Evolutionary conservation across 345 rosid species (phyloP).

Genomic region (Carallia brachiata): DNA sequence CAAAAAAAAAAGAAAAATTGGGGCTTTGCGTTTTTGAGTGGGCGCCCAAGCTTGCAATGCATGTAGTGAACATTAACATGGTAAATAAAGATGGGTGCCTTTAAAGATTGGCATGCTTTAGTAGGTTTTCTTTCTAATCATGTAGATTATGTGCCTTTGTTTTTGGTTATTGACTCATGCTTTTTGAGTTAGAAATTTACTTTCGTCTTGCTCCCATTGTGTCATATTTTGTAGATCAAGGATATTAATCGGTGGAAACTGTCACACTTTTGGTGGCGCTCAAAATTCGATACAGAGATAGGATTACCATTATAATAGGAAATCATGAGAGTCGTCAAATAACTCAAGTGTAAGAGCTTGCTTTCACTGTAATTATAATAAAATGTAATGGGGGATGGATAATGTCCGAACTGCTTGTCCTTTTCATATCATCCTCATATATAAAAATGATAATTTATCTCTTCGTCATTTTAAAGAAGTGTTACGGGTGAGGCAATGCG

Average conservation of each 20-base stretch:
- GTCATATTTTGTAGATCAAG: constrained; percentile 25
- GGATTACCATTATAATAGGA: constrained; percentile 38
- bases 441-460: not conserved
- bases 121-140: no score
- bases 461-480: not conserved
- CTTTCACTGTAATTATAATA: not conserved
- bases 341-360: constrained; percentile 35
- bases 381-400: not conserved
- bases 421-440: not conserved
- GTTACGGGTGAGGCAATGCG: not conserved
- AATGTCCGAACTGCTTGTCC: not conserved
- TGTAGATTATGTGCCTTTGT: not conserved
- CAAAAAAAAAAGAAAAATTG: no score
- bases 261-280: constrained; percentile 36
- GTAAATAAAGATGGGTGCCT: not conserved
- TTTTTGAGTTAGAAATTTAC: no score
- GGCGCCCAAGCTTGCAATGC: no score
- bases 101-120: not conserved
- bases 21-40: no score
- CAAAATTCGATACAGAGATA: constrained; percentile 37
- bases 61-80: not conserved
- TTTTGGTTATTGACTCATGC: not conserved
- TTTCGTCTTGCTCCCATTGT: no score
- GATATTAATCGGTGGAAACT: constrained; percentile 40
- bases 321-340: constrained; percentile 40